Conservation (phyloP, 1,139 yeast genomes). For the Kurtzmaniella natalensis region DNA sequence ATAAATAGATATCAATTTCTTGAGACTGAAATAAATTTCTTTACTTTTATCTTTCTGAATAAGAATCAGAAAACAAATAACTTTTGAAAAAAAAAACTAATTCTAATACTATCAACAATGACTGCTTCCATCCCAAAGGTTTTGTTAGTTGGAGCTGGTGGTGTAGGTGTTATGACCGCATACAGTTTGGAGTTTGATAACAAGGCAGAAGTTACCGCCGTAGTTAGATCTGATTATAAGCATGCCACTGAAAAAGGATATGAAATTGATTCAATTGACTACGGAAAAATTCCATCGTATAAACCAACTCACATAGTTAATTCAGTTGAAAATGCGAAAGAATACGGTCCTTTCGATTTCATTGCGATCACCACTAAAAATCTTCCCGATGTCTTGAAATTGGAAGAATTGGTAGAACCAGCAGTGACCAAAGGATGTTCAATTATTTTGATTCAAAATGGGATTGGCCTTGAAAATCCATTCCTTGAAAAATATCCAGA, state of each 20-base stretch:
- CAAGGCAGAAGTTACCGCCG: conserved; percentile 13
- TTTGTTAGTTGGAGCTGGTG: conserved; percentile 17
- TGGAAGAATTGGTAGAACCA: conserved; percentile 14
- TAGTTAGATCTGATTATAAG: conserved; percentile 16
- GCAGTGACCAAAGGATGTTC: conserved; percentile 14
- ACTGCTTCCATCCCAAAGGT: conserved; percentile 8
- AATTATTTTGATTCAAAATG: conserved; percentile 22
- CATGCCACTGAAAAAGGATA: conserved; percentile 13
- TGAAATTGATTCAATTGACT: conserved; percentile 16
- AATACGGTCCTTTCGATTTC: conserved; percentile 12
- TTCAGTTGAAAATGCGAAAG: conserved; percentile 11
- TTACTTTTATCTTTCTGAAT: too few species aligned
- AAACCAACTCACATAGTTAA: conserved; percentile 12
- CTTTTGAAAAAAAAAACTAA: too few species aligned
- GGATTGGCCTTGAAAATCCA: conserved; percentile 13
- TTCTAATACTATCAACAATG: not conserved
- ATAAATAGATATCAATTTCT: too few species aligned
- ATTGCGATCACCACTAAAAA: conserved; percentile 17
- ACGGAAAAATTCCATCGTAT: conserved; percentile 13
- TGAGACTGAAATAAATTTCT: too few species aligned
- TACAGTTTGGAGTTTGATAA: conserved; percentile 12
- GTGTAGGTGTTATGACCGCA: conserved; percentile 19
- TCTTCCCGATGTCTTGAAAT: conserved; percentile 14
- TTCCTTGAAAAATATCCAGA: conserved; percentile 12
- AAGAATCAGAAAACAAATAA: too few species aligned